Evolutionary conservation across 805 yeast species (phyloP).

Genomic region (Priceomyces haplophilus): DNA sequence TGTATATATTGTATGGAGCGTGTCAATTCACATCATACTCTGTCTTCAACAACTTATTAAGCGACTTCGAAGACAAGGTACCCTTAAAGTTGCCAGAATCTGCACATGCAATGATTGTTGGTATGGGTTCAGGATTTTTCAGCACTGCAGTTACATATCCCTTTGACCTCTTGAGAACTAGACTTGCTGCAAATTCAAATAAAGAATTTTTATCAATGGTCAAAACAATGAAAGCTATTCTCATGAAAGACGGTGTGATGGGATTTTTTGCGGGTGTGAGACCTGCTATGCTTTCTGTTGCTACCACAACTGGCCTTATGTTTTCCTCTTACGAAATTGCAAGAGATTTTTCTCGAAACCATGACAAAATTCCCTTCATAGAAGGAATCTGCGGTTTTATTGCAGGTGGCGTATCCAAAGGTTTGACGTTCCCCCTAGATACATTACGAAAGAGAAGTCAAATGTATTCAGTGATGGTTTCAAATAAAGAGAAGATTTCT

Average conservation of each 20-base stretch:
- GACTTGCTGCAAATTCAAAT: conserved; percentile 65
- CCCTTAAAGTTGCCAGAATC: conserved; percentile 28
- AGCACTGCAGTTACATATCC: conserved; percentile 83
- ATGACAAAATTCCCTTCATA: conserved; percentile 30
- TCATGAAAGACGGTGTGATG: conserved; percentile 28
- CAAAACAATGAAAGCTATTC: conserved; percentile 23
- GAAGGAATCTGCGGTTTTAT: conserved; percentile 65
- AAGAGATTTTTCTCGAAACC: conserved; percentile 32
- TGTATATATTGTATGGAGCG: conserved; percentile 85
- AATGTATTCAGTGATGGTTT: conserved; percentile 33
- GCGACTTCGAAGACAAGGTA: conserved; percentile 21
- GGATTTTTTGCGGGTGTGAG: conserved; percentile 52
- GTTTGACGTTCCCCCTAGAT: conserved; percentile 80
- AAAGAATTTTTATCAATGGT: conserved; percentile 38
- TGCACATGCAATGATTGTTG: conserved; percentile 54
- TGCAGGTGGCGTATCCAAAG: conserved; percentile 77
- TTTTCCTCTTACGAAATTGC: conserved; percentile 64
- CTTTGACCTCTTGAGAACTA: conserved; percentile 81
- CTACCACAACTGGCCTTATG: conserved; percentile 70
- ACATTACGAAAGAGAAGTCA: conserved; percentile 77
- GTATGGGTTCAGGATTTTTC: conserved; percentile 71
- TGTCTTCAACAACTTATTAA: conserved; percentile 45
- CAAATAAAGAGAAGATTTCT: conserved; percentile 9
- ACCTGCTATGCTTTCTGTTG: conserved; percentile 58
- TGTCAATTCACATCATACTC: conserved; percentile 77